These are phyloP conservation scores for Monosporascus sp. DNA, from an alignment of 2,329 filamentous ascomycete genomes.

Conservation along the genomic window DNA sequence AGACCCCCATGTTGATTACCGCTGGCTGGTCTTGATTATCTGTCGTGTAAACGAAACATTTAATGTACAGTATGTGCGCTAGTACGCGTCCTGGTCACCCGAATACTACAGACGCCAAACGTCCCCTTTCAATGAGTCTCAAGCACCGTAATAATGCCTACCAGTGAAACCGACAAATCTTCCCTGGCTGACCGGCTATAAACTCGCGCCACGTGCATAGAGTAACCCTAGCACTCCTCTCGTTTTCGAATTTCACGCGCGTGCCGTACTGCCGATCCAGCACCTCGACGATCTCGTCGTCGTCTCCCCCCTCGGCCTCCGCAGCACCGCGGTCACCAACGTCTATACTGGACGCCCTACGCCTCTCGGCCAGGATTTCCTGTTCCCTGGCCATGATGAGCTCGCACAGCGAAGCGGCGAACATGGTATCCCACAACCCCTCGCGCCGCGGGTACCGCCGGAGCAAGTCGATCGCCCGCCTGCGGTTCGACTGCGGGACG, in stretches of 20 bases:
- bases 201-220: neutral
- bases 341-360: neutral
- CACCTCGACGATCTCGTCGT: neutral
- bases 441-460: constrained; percentile 2
- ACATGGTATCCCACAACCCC: neutral
- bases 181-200: neutral
- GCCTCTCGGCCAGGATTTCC: neutral
- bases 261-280: neutral
- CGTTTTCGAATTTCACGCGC: neutral
- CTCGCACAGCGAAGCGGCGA: neutral
- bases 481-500: constrained; percentile 1
- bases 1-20: too few relatives aligned
- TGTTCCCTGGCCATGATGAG: neutral
- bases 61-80: too few relatives aligned
- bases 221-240: neutral
- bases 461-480: constrained; percentile 5
- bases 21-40: too few relatives aligned
- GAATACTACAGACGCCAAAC: too few relatives aligned
- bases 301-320: neutral
- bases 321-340: neutral
- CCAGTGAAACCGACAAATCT: neutral
- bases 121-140: neutral
- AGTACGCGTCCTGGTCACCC: too few relatives aligned
- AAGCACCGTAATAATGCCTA: neutral
- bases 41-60: too few relatives aligned